phyloP scores from a whole-genome alignment of 768 basidiomycete species.

The Trametes punicea region DNA sequence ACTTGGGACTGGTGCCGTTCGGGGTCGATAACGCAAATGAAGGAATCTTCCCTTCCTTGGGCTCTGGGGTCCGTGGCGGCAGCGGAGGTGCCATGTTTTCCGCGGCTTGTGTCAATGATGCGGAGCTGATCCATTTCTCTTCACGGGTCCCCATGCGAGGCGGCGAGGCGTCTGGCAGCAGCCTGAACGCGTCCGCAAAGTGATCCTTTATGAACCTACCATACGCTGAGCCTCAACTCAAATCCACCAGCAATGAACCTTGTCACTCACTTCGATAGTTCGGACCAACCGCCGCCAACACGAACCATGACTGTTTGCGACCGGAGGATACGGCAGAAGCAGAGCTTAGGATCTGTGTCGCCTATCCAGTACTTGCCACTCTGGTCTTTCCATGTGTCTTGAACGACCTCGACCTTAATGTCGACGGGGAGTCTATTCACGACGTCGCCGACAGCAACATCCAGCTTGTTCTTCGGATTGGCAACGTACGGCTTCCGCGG shows the following conservation, averaged over 20 bases:
- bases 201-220: slow-evolving; percentile 81
- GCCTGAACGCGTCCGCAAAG: slow-evolving; percentile 78
- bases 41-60: slow-evolving; percentile 51
- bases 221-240: neutral
- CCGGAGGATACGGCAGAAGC: slow-evolving; percentile 87
- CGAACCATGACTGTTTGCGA: slow-evolving; percentile 96
- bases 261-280: slow-evolving; percentile 75
- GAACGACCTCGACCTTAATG: slow-evolving; percentile 77
- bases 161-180: slow-evolving; percentile 63
- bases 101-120: slow-evolving; percentile 59
- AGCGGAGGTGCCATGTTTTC: slow-evolving; percentile 38
- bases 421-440: slow-evolving; percentile 85
- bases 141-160: slow-evolving; percentile 43
- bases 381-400: slow-evolving; percentile 86
- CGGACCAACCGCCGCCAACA: slow-evolving; percentile 93
- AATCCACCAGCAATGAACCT: neutral
- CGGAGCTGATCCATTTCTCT: slow-evolving; percentile 83
- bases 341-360: slow-evolving; percentile 82
- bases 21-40: slow-evolving; percentile 61
- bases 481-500: slow-evolving; percentile 74
- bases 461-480: slow-evolving; percentile 87
- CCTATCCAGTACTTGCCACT: slow-evolving; percentile 98
- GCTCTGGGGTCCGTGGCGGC: slow-evolving; percentile 67
- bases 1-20: slow-evolving; percentile 42
- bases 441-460: slow-evolving; percentile 89